phyloP scores from a whole-genome alignment of 352 stramenopile species.

The Stephanocyclus meneghinianus region DNA sequence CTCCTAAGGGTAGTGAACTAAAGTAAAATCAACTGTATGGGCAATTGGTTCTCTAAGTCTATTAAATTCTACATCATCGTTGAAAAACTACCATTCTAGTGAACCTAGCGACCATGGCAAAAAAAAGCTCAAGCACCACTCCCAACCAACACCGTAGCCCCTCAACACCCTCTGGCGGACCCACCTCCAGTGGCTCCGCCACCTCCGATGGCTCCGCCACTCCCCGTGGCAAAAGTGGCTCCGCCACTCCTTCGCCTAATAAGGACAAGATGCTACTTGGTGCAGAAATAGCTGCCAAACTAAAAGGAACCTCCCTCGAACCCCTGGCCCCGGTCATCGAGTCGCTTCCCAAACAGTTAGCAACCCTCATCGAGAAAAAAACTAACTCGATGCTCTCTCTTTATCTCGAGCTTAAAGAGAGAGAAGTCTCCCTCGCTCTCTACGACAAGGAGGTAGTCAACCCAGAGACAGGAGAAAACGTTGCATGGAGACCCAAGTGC shows the following conservation, averaged over 20 bases:
- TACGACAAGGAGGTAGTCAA: background rate
- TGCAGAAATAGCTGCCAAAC: background rate
- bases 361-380: too few relatives aligned
- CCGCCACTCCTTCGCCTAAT: background rate
- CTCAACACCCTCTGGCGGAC: too few relatives aligned
- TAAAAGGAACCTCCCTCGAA: background rate
- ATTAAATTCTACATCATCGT: background rate
- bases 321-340: background rate
- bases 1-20: too few relatives aligned
- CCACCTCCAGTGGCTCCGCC: background rate
- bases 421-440: background rate
- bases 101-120: background rate
- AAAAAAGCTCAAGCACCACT: background rate
- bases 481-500: background rate
- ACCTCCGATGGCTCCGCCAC: too few relatives aligned
- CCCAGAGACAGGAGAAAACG: background rate
- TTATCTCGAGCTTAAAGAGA: background rate
- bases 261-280: background rate
- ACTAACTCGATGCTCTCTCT: too few relatives aligned
- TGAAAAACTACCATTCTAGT: background rate
- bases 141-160: background rate
- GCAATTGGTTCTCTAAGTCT: too few relatives aligned
- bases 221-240: background rate
- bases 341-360: too few relatives aligned
- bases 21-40: too few relatives aligned